Evolutionary conservation across 2,329 filamentous ascomycete genomes (phyloP).

Genomic region (Colletotrichum ledebouriae): DNA sequence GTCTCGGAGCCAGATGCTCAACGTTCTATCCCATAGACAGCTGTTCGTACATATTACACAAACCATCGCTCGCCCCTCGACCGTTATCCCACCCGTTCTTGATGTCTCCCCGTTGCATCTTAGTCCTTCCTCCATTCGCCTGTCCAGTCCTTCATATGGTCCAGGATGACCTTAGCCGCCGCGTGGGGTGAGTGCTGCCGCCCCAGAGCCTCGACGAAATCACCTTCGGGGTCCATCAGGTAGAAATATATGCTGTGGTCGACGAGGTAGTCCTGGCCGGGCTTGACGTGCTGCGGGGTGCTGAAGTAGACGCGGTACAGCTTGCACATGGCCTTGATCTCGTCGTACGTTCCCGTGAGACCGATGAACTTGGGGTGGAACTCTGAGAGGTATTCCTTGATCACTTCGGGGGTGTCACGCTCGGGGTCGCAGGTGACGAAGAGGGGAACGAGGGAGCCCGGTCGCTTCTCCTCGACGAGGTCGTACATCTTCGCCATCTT

Average conservation of each 20-base stretch:
- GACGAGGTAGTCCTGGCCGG: conserved; percentile 95
- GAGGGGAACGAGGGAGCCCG: conserved; percentile 76
- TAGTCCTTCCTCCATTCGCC: conserved; percentile 44
- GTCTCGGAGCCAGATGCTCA: conserved; percentile 36
- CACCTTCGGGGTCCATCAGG: conserved; percentile 97
- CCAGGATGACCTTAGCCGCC: conserved; percentile 84
- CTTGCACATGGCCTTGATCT: conserved; percentile 95
- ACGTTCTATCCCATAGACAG: conserved; percentile 35
- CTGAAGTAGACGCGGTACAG: conserved; percentile 97
- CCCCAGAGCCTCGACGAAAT: conserved; percentile 97
- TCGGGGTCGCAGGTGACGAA: conserved; percentile 98
- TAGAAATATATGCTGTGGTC: conserved; percentile 99
- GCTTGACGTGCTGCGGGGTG: conserved; percentile 88
- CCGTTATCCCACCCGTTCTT: background rate
- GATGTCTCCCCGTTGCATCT: background rate
- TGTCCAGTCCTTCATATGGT: conserved; percentile 80
- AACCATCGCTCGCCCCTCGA: background rate
- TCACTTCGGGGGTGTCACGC: conserved; percentile 86
- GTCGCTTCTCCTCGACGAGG: conserved; percentile 66
- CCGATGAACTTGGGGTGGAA: conserved; percentile 91
- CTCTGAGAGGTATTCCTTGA: conserved; percentile 88
- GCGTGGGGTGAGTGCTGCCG: conserved; percentile 92
- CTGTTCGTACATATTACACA: conserved; percentile 41
- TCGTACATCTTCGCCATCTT: conserved; percentile 99
- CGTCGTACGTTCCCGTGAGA: conserved; percentile 91